A percentile compares a stretch with the other conserved stretches of the same genome.
phyloP scores from a whole-genome alignment of 2,329 filamentous ascomycete species.

The Penicillium griseofulvum region DNA sequence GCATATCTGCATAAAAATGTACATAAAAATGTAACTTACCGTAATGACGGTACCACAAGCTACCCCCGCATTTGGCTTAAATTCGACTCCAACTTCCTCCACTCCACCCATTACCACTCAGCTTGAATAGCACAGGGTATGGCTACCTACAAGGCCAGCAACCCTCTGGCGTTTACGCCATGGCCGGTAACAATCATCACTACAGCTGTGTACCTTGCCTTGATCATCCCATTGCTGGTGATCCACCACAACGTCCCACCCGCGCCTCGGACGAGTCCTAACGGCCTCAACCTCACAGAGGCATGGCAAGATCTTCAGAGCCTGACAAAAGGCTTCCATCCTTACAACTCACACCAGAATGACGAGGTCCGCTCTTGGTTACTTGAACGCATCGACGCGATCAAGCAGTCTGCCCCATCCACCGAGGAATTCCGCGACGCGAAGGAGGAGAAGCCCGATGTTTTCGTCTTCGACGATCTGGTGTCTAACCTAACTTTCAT shows the following conservation, averaged over 20 bases:
- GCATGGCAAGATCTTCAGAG: conserved; percentile 81
- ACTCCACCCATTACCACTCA: conserved; percentile 5
- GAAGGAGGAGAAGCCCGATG: conserved; percentile 29
- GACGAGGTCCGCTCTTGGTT: conserved; percentile 77
- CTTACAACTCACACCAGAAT: conserved; percentile 83
- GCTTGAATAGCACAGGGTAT: conserved; percentile 22
- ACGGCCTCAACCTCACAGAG: conserved; percentile 75
- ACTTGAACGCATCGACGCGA: conserved; percentile 66
- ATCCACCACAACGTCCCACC: conserved; percentile 74
- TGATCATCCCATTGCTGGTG: conserved; percentile 69
- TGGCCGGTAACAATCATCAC: conserved; percentile 79
- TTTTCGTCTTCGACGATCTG: conserved; percentile 73
- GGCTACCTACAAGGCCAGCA: conserved; percentile 35
- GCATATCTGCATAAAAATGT: background rate
- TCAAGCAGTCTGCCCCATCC: conserved; percentile 61
- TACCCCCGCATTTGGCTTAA: conserved; percentile 22
- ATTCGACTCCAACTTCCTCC: conserved; percentile 19
- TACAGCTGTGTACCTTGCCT: conserved; percentile 70
- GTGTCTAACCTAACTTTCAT: conserved; percentile 74
- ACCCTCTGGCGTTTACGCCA: conserved; percentile 71
- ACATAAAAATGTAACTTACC: conserved; percentile 3
- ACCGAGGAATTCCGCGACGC: conserved; percentile 15
- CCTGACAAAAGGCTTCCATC: conserved; percentile 74
- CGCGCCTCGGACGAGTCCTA: conserved; percentile 56
- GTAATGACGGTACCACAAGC: conserved; percentile 12